These are phyloP conservation scores for Kockovaella imperatae DNA, from an alignment of 768 basidiomycete species.

Conservation along the genomic window DNA sequence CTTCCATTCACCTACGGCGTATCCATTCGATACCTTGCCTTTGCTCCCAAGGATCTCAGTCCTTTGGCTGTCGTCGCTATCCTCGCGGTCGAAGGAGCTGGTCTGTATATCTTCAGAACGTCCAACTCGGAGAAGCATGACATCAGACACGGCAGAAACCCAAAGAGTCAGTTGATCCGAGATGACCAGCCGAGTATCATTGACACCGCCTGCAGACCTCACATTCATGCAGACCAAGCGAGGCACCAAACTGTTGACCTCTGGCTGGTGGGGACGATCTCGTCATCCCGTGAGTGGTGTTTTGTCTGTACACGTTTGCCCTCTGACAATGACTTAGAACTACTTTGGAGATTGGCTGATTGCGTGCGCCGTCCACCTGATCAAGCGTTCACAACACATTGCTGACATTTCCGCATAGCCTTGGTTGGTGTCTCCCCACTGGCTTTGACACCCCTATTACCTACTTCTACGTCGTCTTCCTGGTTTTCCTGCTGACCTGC, in stretches of 20 bases:
- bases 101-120: slow-evolving; percentile 83
- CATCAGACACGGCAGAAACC: slow-evolving; percentile 86
- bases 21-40: slow-evolving; percentile 92
- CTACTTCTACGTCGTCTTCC: slow-evolving; percentile 90
- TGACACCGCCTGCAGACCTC: slow-evolving; percentile 52
- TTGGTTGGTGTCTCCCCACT: slow-evolving; percentile 87
- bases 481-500: slow-evolving; percentile 79
- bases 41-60: slow-evolving; percentile 72
- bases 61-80: slow-evolving; percentile 54
- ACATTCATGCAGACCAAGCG: slow-evolving; percentile 68
- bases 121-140: slow-evolving; percentile 92
- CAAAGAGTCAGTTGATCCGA: slow-evolving; percentile 62
- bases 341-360: slow-evolving; percentile 46
- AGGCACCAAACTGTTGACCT: slow-evolving; percentile 83
- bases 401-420: slow-evolving; percentile 14
- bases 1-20: slow-evolving; percentile 91
- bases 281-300: slow-evolving; percentile 59
- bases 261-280: slow-evolving; percentile 95
- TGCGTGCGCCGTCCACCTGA: slow-evolving; percentile 34
- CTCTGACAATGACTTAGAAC: slow-evolving; percentile 23
- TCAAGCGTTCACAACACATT: not conserved
- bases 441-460: slow-evolving; percentile 87
- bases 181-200: not conserved
- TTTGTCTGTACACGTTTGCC: not conserved
- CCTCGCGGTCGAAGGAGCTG: slow-evolving; percentile 58